These are phyloP conservation scores for Pichia sp. DNA, from an alignment of 1,139 yeast genomes.

Conservation along the genomic window DNA sequence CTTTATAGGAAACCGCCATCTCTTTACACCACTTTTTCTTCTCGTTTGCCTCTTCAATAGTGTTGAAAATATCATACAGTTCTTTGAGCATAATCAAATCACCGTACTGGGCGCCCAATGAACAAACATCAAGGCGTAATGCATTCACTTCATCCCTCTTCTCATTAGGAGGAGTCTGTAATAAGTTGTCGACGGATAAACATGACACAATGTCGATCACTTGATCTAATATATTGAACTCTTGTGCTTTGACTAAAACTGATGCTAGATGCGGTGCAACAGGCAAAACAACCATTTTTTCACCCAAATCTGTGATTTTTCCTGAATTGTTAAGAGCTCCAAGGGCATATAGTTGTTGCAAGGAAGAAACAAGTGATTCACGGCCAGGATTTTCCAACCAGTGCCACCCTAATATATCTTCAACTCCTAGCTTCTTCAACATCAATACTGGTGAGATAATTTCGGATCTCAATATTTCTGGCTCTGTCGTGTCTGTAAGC, in stretches of 20 bases:
- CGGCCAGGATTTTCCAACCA: slow-evolving; percentile 93
- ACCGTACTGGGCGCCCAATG: slow-evolving; percentile 68
- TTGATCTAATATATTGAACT: slow-evolving; percentile 51
- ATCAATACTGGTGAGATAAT: slow-evolving; percentile 79
- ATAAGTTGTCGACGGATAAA: slow-evolving; percentile 83
- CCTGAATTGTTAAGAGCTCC: slow-evolving; percentile 79
- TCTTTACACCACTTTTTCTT: slow-evolving; percentile 80
- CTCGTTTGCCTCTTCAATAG: slow-evolving; percentile 41
- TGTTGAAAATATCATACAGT: slow-evolving; percentile 57
- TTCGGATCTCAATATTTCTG: slow-evolving; percentile 86
- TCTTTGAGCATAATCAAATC: slow-evolving; percentile 84
- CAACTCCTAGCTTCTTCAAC: slow-evolving; percentile 77
- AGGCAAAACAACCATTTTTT: slow-evolving; percentile 83
- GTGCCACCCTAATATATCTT: slow-evolving; percentile 79
- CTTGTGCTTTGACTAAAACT: slow-evolving; percentile 69
- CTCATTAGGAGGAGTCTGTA: slow-evolving; percentile 77
- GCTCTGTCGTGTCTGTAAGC: slow-evolving; percentile 78
- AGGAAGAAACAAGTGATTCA: slow-evolving; percentile 70
- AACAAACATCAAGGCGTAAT: slow-evolving; percentile 59
- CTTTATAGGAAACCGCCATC: slow-evolving; percentile 69
- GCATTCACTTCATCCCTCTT: slow-evolving; percentile 74
- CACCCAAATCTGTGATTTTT: slow-evolving; percentile 69
- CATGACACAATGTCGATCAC: slow-evolving; percentile 91
- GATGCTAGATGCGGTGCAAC: slow-evolving; percentile 90
- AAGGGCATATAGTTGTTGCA: slow-evolving; percentile 71